Conservation (phyloP, 2,329 filamentous ascomycete species). For the Diaporthe helianthi region DNA sequence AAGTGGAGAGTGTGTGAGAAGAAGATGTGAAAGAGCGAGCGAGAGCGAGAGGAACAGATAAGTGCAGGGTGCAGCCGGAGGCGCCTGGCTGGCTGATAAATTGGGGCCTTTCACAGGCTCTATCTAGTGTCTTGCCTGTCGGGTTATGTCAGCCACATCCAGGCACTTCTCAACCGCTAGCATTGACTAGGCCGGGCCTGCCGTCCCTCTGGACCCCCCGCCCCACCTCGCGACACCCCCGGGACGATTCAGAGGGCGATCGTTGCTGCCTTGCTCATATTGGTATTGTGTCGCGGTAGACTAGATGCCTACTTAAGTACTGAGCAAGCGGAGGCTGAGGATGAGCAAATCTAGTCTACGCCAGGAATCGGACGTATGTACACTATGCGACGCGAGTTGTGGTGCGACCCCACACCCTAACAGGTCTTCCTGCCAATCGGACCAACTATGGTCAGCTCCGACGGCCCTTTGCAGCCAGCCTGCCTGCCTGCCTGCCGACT, state of each 20-base stretch:
- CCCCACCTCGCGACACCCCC: too few relatives aligned
- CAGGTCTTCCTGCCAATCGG: conserved; percentile 2
- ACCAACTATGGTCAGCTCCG: conserved; percentile 1
- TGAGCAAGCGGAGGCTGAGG: too few relatives aligned
- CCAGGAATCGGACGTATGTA: background rate
- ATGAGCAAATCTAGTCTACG: too few relatives aligned
- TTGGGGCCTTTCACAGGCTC: background rate
- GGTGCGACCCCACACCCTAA: background rate
- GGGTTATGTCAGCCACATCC: conserved; percentile 17
- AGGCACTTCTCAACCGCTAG: background rate
- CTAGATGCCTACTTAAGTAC: too few relatives aligned
- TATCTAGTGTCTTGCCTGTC: background rate
- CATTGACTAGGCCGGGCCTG: background rate
- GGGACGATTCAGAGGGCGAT: background rate
- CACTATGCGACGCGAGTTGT: background rate
- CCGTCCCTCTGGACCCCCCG: background rate
- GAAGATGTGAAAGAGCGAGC: conserved; percentile 13
- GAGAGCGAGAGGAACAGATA: background rate
- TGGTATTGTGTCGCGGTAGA: background rate
- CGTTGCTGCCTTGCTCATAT: background rate
- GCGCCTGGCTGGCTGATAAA: conserved; percentile 6
- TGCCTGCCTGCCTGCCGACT: too few relatives aligned
- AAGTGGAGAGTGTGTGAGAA: conserved; percentile 15
- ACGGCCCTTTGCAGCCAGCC: conserved; percentile 6
- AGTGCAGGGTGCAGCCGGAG: conserved; percentile 3